phyloP scores from a whole-genome alignment of 306 rosid genomes.

The Notholithocarpus densiflorus region DNA sequence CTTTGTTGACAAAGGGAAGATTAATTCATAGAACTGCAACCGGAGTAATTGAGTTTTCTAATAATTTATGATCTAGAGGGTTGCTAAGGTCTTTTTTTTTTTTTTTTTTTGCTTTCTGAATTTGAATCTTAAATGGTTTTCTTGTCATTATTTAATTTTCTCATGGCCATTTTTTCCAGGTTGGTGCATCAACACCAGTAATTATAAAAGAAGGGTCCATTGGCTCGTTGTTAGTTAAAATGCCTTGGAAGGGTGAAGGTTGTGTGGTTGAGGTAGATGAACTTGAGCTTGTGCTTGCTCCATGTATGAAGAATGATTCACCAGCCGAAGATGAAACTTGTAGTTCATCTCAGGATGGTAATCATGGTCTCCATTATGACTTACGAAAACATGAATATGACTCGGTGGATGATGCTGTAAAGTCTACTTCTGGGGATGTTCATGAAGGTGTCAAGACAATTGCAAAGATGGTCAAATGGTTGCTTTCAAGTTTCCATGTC shows the following conservation, averaged over 20 bases:
- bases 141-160: constrained; percentile 3
- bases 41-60: background rate
- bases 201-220: constrained; percentile 84
- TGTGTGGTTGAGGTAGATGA: constrained; percentile 82
- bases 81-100: background rate
- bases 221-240: constrained; percentile 63
- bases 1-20: background rate
- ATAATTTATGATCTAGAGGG: background rate
- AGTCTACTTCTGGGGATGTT: constrained; percentile 59
- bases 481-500: constrained; percentile 84
- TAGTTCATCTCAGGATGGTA: constrained; percentile 30
- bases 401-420: constrained; percentile 36
- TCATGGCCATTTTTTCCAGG: constrained; percentile 31
- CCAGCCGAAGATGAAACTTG: constrained; percentile 41
- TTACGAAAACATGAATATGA: constrained; percentile 38
- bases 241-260: constrained; percentile 93
- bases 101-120: background rate
- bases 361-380: constrained; percentile 10
- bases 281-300: constrained; percentile 81
- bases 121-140: background rate
- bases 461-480: constrained; percentile 80
- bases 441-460: constrained; percentile 94
- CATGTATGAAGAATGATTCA: constrained; percentile 28
- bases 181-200: constrained; percentile 51
- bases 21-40: background rate